Evolutionary conservation across 202 grass and related monocot genomes (phyloP), one percentile per base, ranked within the genome.

Genomic region (Elaeis oleifera): DNA sequence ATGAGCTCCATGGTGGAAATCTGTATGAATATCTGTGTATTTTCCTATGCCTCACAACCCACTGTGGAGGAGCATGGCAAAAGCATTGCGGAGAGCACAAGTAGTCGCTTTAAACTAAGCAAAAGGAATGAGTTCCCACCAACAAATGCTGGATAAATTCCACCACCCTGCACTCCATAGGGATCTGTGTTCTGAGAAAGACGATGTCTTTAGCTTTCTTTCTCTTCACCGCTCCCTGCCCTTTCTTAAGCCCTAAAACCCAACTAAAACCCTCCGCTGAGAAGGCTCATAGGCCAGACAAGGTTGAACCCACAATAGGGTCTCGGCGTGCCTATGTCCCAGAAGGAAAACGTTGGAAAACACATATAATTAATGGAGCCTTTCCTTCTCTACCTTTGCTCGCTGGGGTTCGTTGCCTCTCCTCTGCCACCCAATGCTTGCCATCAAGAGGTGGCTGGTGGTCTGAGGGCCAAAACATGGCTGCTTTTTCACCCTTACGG

Each of bases 141-240:
- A 64, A 61, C 61, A 87, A 73, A 83, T 95, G 82, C 50, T 83
- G 71, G 67, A 57, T 68, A 55, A 81, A 83, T 79, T 96, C 76
- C 82, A 79, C 83, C 78, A 70, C 75, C 56, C 85, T 76, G 61
- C 76, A 26, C 65, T 27, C 64, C 80, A 85, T 81, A 78, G 88
- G 74, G 94, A 99, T 99, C 85, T 78, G 94, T 99, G 94, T 85
- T 85, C 69, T 69, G 64, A 83, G 76, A 75, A 80, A 79, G 68
- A 80, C 72, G 32, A 72, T 31, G 18, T 18, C 60, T 74, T 54
- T 58, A 54, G 63, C 56, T 56, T 56, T 56, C 21, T 44, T 44
- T 44, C 36, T 3, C 36, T 13, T 56, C 18, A 7, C 19, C 32
- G 17, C 57, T 59, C 16, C 52, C 28, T 53, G 25, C 16, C 9